These are phyloP conservation scores for Beauveria medogensis DNA, from an alignment of 2,329 filamentous ascomycete species.

Conservation along the genomic window DNA sequence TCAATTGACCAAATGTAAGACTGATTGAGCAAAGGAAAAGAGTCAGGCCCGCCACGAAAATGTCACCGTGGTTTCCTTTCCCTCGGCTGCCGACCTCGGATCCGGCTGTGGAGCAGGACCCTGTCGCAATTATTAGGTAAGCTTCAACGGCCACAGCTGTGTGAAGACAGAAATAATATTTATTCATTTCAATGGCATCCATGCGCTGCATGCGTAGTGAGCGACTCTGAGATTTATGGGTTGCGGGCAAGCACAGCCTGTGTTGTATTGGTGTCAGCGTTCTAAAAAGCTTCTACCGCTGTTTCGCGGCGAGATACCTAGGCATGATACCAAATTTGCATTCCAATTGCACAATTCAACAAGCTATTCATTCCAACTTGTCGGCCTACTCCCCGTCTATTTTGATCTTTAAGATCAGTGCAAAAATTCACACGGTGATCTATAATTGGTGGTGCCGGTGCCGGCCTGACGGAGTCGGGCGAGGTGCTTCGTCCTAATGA, in stretches of 20 bases:
- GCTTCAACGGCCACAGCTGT: background rate
- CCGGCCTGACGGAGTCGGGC: background rate
- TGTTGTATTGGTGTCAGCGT: no score
- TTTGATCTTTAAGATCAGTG: background rate
- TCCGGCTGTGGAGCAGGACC: slow-evolving; percentile 2
- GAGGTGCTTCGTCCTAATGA: background rate
- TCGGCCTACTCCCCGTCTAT: no score
- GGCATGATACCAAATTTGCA: background rate
- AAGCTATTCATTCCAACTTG: no score
- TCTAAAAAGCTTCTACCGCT: background rate
- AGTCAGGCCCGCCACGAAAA: background rate
- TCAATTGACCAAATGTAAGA: background rate
- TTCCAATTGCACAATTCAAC: background rate
- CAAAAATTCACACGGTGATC: background rate
- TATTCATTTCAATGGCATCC: background rate
- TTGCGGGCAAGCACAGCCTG: no score
- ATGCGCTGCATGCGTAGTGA: background rate
- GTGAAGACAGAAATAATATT: background rate
- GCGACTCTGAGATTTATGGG: no score
- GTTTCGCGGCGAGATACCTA: no score
- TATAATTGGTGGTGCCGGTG: background rate
- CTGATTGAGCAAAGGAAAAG: background rate
- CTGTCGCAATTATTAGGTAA: background rate
- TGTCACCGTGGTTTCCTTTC: background rate
- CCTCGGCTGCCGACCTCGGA: slow-evolving; percentile 11